phyloP scores from a whole-genome alignment of 2,329 filamentous ascomycete genomes.

The Claviceps monticola region DNA sequence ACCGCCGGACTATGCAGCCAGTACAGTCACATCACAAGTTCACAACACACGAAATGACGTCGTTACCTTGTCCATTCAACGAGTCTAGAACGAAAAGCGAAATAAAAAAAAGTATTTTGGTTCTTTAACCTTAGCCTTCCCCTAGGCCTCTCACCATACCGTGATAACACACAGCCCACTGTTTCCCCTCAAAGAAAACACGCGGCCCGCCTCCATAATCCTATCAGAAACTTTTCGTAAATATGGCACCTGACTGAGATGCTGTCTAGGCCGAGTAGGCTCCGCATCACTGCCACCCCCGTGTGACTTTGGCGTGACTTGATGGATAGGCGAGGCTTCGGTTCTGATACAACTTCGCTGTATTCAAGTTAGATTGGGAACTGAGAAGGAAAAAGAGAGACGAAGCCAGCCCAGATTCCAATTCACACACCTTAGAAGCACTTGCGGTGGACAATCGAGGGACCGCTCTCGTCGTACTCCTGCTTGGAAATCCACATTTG shows the following conservation, averaged over 20 bases:
- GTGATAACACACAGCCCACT: conserved; percentile 36
- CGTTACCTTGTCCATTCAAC: conserved; percentile 9
- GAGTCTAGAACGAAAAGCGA: conserved; percentile 25
- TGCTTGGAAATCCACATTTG: conserved; percentile 99
- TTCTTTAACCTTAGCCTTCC: conserved; percentile 41
- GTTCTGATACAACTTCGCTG: conserved; percentile 18
- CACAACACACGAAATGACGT: background rate
- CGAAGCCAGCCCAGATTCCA: background rate
- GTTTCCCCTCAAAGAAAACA: conserved; percentile 31
- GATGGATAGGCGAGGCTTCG: conserved; percentile 20
- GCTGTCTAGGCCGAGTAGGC: conserved; percentile 31
- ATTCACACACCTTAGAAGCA: conserved; percentile 76
- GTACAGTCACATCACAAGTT: background rate
- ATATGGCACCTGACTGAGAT: conserved; percentile 39
- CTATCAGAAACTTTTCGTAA: conserved; percentile 43
- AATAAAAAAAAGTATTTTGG: conserved; percentile 33
- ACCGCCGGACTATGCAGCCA: background rate
- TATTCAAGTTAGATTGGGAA: background rate
- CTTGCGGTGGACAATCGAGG: conserved; percentile 99
- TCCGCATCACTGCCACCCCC: conserved; percentile 30
- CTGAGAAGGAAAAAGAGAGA: background rate
- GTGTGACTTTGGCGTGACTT: conserved; percentile 27
- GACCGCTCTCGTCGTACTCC: conserved; percentile 99
- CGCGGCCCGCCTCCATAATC: conserved; percentile 38
- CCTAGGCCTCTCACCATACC: conserved; percentile 35